Base-by-base conservation (phyloP, 352 stramenopile genomes). In the Peronospora belbahrii region DNA sequence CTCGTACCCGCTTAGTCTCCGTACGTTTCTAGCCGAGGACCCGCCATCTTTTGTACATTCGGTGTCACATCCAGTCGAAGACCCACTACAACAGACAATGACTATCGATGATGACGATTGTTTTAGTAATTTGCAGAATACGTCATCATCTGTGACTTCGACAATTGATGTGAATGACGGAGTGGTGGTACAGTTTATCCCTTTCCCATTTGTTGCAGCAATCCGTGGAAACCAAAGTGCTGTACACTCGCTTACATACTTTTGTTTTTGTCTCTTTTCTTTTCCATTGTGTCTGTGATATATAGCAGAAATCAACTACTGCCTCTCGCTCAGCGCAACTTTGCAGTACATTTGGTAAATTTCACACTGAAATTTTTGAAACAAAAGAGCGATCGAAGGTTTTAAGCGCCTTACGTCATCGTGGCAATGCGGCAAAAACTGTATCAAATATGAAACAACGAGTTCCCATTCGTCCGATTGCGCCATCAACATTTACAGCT, bases 351-450 rank as follows among this genome's bases (percentile, higher is more conserved):
- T 83, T 83, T 42, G 74, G 75, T 46, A 86, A 82, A 49, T 84
- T 88, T 53, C 76, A 77, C 41, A 77, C 67, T 49, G 72, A 85
- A 43, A 60, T 85, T 24, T 88, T 83, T 49, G 76, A 88, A 62
- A 87, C 76, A 5, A 86, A 79, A 45, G 72, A 86, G 48, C 68
- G 74, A 8, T 88, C 76, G 27, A 81, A 79, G 40, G 69, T 91
- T 41, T 44, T 87, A 22, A 88, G 77, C 42, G 78, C 77, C 45
- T 67, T 91, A 52, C 79, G 79, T 40, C 76, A 83, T 27, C 72
- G 79, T 13, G 66, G 60, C 17, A 85, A 83, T 41, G 40, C 67
- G 11, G 30, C 59, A 5, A 61, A 58, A 38, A 49, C 20, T 11
- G 41, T 51, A 2, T 41, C 51, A 5, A 44, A 23, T n/a, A 39